Base-by-base conservation (phyloP, 208 protist species). In the Crithidia expoeki region DNA sequence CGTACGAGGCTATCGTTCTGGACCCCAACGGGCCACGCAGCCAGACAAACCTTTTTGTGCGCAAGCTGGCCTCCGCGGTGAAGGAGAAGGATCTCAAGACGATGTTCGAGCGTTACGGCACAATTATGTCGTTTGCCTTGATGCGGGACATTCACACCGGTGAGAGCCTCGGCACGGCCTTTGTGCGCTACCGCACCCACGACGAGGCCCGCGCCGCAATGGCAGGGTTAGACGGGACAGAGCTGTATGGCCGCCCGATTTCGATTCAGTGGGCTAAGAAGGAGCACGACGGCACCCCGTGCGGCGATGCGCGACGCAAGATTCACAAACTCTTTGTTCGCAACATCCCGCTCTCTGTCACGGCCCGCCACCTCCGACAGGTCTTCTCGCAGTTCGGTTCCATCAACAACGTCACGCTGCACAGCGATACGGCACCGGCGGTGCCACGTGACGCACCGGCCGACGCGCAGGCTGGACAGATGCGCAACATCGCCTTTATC, bases 81-180 rank as follows among this genome's bases (percentile, higher is more conserved):
- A 71, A 67, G 46, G 87, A 93, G 63, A 49, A 78, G 65, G 81
- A 83, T 16, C 47, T 95, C 28, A 74, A 82, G 66, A 57, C 51
- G 16, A 61, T 92, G 34, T 95, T 95, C 27, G 62, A 78, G 32
- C 74, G 81, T 12, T 89, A 83, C 58, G 89, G 89, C 56, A 73
- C 68, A 9, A 92, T 94, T 62, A 44, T 87, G 10, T 87, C 81
- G 28, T 85, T 81, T 21, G 85, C 73, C 0, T 52, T 94, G 40
- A 94, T 94, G 85, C 85, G 86, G n/a, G 79, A 95, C 72, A 95
- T 95, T 59, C 87, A 95, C 79, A 94, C 86, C 0, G 90, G 90
- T 10, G 76, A 90, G 62, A 91, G 79, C 30, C 80, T 90, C n/a
- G 87, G 90, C 59, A 95, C 77, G 14, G 90, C 84, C 0, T 95